Conservation (phyloP, 192 early-diverging fungal genomes). For the Dissophora ornata region DNA sequence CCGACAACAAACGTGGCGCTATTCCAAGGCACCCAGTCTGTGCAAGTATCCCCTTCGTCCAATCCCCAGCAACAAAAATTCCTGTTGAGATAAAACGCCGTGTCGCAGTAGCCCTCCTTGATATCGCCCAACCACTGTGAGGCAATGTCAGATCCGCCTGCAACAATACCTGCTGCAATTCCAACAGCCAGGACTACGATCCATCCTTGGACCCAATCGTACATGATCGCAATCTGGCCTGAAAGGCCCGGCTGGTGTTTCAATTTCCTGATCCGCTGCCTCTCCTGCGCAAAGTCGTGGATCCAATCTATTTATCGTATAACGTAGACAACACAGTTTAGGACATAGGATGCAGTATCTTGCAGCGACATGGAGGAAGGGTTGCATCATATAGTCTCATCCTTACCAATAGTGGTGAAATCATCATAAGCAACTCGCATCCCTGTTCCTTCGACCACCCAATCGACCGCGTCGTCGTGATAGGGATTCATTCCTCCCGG, state of each 20-base stretch:
- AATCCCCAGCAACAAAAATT: slow-evolving; percentile 84
- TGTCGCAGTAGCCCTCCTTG: slow-evolving; percentile 85
- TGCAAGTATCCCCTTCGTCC: slow-evolving; percentile 51
- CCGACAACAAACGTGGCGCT: slow-evolving; percentile 52
- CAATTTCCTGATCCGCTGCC: slow-evolving; percentile 70
- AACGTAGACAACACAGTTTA: neutral
- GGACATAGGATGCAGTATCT: too few relatives aligned
- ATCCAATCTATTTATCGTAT: slow-evolving; percentile 78
- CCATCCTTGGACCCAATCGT: slow-evolving; percentile 89
- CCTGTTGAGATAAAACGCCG: slow-evolving; percentile 78
- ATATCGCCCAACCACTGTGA: slow-evolving; percentile 88
- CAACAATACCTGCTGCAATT: slow-evolving; percentile 69
- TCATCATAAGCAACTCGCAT: slow-evolving; percentile 63
- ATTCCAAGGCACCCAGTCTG: slow-evolving; percentile 57
- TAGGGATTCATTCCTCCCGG: slow-evolving; percentile 46
- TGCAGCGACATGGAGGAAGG: too few relatives aligned
- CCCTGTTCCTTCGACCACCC: slow-evolving; percentile 58
- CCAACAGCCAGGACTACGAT: slow-evolving; percentile 78
- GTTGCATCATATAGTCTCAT: neutral
- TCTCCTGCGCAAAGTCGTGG: slow-evolving; percentile 88
- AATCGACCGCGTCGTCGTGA: slow-evolving; percentile 55
- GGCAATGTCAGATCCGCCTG: slow-evolving; percentile 77
- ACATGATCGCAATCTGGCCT: slow-evolving; percentile 71
- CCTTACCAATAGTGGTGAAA: slow-evolving; percentile 71
- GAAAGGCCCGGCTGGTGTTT: slow-evolving; percentile 64